These are phyloP conservation scores for Ceratocystiopsis minuta DNA, from an alignment of 2,329 filamentous ascomycete genomes.

Conservation along the genomic window DNA sequence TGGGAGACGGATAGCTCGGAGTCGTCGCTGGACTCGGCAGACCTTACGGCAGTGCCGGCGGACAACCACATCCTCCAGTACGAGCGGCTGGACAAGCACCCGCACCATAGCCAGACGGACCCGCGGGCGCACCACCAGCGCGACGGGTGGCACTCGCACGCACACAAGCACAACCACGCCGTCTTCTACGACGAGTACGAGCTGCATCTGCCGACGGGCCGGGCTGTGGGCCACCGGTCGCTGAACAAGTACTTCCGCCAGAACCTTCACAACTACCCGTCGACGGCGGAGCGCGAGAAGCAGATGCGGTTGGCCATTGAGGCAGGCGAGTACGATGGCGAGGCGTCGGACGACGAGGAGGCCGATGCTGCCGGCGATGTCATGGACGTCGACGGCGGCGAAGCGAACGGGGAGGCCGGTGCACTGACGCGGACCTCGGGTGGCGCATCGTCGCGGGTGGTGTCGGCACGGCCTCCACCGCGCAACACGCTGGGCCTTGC, in stretches of 20 bases:
- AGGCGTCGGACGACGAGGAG: slow-evolving; percentile 1
- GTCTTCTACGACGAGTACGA: slow-evolving; percentile 89
- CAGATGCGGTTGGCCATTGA: slow-evolving; percentile 8
- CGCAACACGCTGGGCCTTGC: slow-evolving; percentile 6
- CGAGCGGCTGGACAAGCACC: slow-evolving; percentile 52
- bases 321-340: slow-evolving; percentile 2
- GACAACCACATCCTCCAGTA: slow-evolving; percentile 55
- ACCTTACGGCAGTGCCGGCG: slow-evolving; percentile 62
- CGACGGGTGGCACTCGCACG: slow-evolving; percentile 68
- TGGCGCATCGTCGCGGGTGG: neutral
- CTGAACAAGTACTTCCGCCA: slow-evolving; percentile 80
- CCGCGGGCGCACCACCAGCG: slow-evolving; percentile 54
- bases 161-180: slow-evolving; percentile 55
- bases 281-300: slow-evolving; percentile 41
- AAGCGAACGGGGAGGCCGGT: neutral
- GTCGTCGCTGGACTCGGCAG: slow-evolving; percentile 76
- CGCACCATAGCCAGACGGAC: slow-evolving; percentile 57
- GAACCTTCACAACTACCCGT: slow-evolving; percentile 73
- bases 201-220: slow-evolving; percentile 78
- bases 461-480: slow-evolving; percentile 4
- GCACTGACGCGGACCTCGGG: neutral
- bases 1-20: slow-evolving; percentile 91
- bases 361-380: neutral
- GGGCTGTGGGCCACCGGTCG: slow-evolving; percentile 77
- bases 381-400: neutral